Evolutionary conservation across 305 asterid species (phyloP), one percentile per base, ranked within the genome.

Genomic region (Solanum hybrid): DNA sequence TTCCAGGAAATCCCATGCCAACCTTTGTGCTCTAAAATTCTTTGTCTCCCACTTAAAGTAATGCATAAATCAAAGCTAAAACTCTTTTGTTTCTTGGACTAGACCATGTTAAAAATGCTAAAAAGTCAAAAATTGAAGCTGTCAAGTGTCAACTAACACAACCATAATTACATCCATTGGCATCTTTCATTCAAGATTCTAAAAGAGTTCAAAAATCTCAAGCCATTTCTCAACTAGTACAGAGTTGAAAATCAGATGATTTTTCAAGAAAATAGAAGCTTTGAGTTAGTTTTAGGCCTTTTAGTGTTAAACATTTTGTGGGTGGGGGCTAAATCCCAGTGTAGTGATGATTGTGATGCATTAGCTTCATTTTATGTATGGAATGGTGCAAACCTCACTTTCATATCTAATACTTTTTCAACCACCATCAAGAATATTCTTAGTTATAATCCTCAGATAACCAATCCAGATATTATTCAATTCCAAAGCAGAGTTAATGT

Each of bases 341-440:
- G 96, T 56, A 91, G 72, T 77, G 42, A 89, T 36, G 91, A 38
- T 4, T 95, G 96, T 78, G 90, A 91, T n/a, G 94, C 98, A 4
- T 90, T 95, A 91, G 98, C 97, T 85, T 95, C 98, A 2, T 95
- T 93, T 60, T 93, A 95, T 89, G 26, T 90, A 40, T 92, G 95
- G 96, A 0, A 73, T 10, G 95, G 93, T 6, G 7, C 94, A n/a
- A 93, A 89, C 66, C 95, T 95, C 85, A 91, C 95, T 85, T 86
- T 91, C 90, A 93, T 95, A 38, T 89, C 98, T 81, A 34, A 73
- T 0, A 75, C 87, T 27, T 92, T 95, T 56, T 91, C 94, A 1
- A 95, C 95, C 86, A 36, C 95, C 45, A 79, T 93, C 27, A 26
- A 34, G 87, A n/a, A 10, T 36, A 94, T 91, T 84, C 88, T 88